Base-by-base conservation (phyloP, 225 moss, liverwort and hornwort genomes). In the Climacium dendroides region DNA sequence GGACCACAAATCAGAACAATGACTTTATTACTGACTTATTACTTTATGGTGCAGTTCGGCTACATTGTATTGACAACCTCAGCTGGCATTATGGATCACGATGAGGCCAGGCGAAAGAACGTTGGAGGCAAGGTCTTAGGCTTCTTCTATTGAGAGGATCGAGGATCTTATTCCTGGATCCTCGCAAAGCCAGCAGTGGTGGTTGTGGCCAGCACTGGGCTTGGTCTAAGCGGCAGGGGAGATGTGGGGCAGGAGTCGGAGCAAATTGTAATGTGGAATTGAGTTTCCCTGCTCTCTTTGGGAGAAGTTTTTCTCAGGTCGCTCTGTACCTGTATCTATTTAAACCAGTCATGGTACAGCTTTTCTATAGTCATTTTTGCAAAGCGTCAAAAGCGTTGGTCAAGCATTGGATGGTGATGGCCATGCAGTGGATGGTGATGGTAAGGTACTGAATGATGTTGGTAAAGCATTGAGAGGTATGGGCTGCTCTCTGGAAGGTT, bases 91-190 rank as follows among this genome's bases (percentile, higher is more conserved):
- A 95, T 95, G 89, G 94, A 94, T 78, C 92, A 95, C 55, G 94
- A 94, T 25, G 94, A 95, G 82, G 95, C 94, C 71, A 88, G 94
- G 90, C 88, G 92, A 83, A 95, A 95, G 87, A 94, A 94, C 39
- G 94, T 95, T 8, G 95, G 95, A 90, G 95, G 94, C 89, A 95
- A 95, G 90, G 93, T 95, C 79, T 77, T 94, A 79, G 94, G 94
- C 35, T 95, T 95, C 85, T 95, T 95, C 83, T 95, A 95, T 88
- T 95, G 92, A 95, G 83, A 85, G 64, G 76, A 84, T 77, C 47
- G 41, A 45, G 66, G 74, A 35, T 55, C 79, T 64, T 28, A 76
- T 76, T 76, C n/a, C n/a, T 24, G 54, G 54, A 54, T n/a, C 76
- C 54, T 54, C 29, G 58, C 28, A 26, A 79, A 57, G 79, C 81